These are phyloP conservation scores for Begonia loranthoides DNA, from an alignment of 306 rosid genomes.

Conservation along the genomic window DNA sequence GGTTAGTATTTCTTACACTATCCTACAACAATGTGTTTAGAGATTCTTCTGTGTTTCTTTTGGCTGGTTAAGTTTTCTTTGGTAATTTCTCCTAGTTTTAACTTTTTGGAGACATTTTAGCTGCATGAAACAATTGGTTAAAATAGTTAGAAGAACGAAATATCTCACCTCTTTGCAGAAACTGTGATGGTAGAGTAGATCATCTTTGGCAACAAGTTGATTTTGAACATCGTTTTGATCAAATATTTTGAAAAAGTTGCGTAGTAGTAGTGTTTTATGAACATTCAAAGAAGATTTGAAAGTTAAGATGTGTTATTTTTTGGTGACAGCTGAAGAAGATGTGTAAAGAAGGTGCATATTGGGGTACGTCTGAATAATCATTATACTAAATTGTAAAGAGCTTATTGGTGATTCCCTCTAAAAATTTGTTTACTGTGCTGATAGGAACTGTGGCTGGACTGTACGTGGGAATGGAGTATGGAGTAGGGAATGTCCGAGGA, in stretches of 20 bases:
- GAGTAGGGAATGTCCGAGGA: conserved; percentile 63
- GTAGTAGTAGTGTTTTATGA: not conserved
- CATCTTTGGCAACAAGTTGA: no score
- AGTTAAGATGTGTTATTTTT: not conserved
- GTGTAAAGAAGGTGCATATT: conserved; percentile 94
- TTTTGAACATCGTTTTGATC: not conserved
- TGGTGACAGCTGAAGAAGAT: conserved; percentile 84
- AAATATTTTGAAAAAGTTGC: not conserved
- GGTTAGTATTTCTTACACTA: conserved; percentile 32
- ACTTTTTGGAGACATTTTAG: no score
- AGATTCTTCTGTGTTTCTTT: not conserved
- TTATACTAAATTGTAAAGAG: not conserved
- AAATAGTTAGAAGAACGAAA: no score
- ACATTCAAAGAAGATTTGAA: no score
- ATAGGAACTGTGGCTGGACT: conserved; percentile 70
- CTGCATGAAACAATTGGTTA: no score
- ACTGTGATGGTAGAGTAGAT: not conserved
- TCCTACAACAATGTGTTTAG: not conserved
- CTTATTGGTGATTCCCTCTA: not conserved
- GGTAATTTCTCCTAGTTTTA: no score
- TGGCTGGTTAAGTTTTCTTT: not conserved
- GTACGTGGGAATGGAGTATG: conserved; percentile 76
- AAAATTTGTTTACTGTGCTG: not conserved
- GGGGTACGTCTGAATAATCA: conserved; percentile 47
- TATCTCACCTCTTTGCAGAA: no score